Evolutionary conservation across 352 stramenopile genomes (phyloP), one percentile per base, ranked within the genome.

Genomic region (Phytophthora hybrid): DNA sequence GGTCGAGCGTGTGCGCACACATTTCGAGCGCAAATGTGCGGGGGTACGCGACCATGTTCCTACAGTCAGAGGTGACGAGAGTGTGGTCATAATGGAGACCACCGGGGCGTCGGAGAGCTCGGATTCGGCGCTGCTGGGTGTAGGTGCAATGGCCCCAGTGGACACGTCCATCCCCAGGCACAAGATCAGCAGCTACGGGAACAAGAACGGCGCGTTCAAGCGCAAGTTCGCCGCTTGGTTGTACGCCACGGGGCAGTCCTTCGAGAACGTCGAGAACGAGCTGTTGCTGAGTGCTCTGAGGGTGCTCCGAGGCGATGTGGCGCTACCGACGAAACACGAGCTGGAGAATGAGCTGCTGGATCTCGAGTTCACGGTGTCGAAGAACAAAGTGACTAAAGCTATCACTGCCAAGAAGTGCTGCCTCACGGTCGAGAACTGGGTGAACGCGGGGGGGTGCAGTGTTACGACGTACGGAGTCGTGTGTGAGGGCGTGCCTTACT

Each of bases 11-110:
- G 86, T 93, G 72, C 84, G 86, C 57, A 77, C 76, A 31, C 86
- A 93, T 62, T 93, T 93, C 68, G 74, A 89, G 53, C 85, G 85
- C 71, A 87, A 84, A 39, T 93, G 85, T 52, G 41, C 82, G 63
- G 75, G 55, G 63, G 57, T 39, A 73, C 80, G 69, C 47, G 69
- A 34, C 21, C 61, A 32, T 26, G 6, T 53, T 29, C 31, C 49
- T 16, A 59, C 51, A 32, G 46, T 9, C 9, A 57, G 41, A 18
- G 63, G 51, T 5, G 41, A 66, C 5, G n/a, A 59, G 34, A 18
- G 21, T 21, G n/a, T 21, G 46, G 59, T 21, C 46, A 13, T 19
- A 54, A 61, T 18, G 66, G 41, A 69, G 44, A 57, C 46, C 18
- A 7, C n/a, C n/a, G 46, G n/a, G 7, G 10, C 46, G 18, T 11